phyloP scores from a whole-genome alignment of 2,329 filamentous ascomycete genomes.

The Fusarium euwallaceae region DNA sequence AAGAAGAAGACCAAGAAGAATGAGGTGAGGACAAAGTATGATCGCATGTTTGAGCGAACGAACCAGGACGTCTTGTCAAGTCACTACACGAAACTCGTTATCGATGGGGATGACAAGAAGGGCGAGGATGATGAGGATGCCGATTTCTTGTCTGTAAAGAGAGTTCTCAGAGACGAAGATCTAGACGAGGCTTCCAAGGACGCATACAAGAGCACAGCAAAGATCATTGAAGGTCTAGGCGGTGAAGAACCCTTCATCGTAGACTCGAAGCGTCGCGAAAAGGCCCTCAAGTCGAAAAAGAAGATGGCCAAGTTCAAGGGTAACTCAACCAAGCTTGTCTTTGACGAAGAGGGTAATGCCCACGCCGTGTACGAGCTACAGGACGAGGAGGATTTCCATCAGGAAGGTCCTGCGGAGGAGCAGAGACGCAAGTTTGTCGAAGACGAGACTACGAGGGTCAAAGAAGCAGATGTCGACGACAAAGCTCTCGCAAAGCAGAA shows the following conservation, averaged over 20 bases:
- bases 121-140: constrained; percentile 75
- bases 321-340: constrained; percentile 86
- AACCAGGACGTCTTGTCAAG: constrained; percentile 97
- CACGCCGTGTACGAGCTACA: constrained; percentile 91
- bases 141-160: constrained; percentile 91
- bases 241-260: constrained; percentile 83
- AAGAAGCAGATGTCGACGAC: constrained; percentile 82
- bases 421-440: constrained; percentile 85
- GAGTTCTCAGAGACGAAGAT: constrained; percentile 81
- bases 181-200: constrained; percentile 64
- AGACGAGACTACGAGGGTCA: constrained; percentile 78
- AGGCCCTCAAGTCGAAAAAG: constrained; percentile 95
- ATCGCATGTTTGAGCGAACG: constrained; percentile 96
- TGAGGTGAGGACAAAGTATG: constrained; percentile 91
- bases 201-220: constrained; percentile 60
- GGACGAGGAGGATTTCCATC: constrained; percentile 83
- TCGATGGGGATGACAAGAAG: constrained; percentile 64
- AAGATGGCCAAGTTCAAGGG: constrained; percentile 92
- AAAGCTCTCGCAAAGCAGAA: constrained; percentile 85
- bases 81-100: constrained; percentile 90
- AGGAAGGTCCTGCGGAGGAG: constrained; percentile 79
- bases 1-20: constrained; percentile 71
- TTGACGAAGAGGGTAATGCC: constrained; percentile 90
- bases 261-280: constrained; percentile 95
- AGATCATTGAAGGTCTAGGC: constrained; percentile 75